Conservation (phyloP, 257 asterid species). For the Leptodermis oblonga region DNA sequence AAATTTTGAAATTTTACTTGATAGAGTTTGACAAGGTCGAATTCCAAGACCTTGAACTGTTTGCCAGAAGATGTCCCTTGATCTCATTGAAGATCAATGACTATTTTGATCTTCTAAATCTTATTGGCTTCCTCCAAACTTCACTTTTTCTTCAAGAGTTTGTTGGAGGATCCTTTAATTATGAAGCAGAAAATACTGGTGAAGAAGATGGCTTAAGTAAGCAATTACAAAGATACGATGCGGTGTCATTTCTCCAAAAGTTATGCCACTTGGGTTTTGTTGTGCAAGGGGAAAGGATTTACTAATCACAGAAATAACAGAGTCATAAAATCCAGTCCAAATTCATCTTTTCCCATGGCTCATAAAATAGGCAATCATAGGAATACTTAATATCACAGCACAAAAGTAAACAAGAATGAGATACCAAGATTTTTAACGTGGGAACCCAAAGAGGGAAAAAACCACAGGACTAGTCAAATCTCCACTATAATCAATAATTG, state of each 20-base stretch:
- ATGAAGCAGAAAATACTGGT: slow-evolving; percentile 39
- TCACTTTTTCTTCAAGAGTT: slow-evolving; percentile 66
- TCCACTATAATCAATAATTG: no score
- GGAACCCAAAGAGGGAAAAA: no score
- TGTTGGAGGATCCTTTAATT: slow-evolving; percentile 59
- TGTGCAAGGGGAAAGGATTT: no score
- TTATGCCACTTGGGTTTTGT: slow-evolving; percentile 56
- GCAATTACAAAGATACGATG: slow-evolving; percentile 40
- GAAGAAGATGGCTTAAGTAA: slow-evolving; percentile 46
- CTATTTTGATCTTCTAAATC: slow-evolving; percentile 50
- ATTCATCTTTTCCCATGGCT: no score
- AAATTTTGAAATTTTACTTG: slow-evolving; percentile 65
- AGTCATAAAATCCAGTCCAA: no score
- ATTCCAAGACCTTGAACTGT: slow-evolving; percentile 58
- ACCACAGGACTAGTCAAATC: no score
- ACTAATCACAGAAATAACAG: no score
- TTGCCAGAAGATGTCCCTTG: slow-evolving; percentile 63
- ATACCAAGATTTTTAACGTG: no score
- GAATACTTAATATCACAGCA: no score
- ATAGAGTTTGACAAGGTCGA: slow-evolving; percentile 46
- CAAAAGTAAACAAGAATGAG: no score
- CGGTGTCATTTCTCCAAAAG: slow-evolving; percentile 41
- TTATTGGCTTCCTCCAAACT: slow-evolving; percentile 49
- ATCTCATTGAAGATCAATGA: slow-evolving; percentile 61
- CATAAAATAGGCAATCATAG: no score